Conservation (phyloP, 345 rosid genomes). For the Euphorbia tirucalli region DNA sequence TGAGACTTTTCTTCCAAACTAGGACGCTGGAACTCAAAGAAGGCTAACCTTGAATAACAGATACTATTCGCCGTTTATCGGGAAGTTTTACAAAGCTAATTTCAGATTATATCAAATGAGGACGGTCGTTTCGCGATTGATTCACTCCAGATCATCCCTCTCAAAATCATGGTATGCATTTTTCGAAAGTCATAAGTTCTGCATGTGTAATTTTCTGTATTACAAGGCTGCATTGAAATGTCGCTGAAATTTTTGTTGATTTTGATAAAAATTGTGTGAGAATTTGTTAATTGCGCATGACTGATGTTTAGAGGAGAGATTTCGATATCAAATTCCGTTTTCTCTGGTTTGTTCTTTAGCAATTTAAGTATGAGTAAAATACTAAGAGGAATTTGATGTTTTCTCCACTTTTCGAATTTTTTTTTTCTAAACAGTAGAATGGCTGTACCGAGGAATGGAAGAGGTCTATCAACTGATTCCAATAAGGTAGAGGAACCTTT, state of each 20-base stretch:
- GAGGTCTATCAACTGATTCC: constrained; percentile 66
- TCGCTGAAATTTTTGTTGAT: neutral
- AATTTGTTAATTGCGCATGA: neutral
- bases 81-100: no score
- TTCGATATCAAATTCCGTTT: no score
- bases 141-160: constrained; percentile 36
- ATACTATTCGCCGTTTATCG: neutral
- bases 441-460: constrained; percentile 36
- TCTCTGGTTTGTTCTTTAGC: no score
- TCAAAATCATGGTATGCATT: constrained; percentile 31
- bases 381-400: neutral
- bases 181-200: neutral
- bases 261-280: neutral
- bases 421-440: constrained; percentile 29
- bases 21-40: neutral
- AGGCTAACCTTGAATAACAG: neutral
- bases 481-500: constrained; percentile 73
- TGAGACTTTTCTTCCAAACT: constrained; percentile 14
- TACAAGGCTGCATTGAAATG: neutral
- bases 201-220: neutral
- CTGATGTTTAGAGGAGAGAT: no score
- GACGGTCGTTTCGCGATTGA: constrained; percentile 41
- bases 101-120: constrained; percentile 30
- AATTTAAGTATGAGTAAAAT: no score
- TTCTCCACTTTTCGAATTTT: neutral